Conservation (phyloP, 352 stramenopile species). For the Pythium phragmiticola region DNA sequence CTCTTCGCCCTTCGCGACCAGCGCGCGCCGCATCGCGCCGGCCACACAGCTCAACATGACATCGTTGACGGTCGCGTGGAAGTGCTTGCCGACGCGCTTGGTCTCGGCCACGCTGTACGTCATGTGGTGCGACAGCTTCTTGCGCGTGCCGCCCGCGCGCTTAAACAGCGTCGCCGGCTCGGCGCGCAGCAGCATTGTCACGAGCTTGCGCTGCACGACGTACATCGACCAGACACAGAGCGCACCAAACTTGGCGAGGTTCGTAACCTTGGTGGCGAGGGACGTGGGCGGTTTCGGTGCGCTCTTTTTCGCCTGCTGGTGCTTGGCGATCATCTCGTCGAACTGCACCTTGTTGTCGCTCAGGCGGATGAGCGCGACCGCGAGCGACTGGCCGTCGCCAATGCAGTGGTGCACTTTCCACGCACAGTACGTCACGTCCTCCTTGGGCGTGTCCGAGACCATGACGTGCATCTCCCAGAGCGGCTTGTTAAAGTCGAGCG, state of each 20-base stretch:
- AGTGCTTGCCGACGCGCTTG: constrained; percentile 71
- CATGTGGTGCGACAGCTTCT: constrained; percentile 73
- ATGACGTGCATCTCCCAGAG: constrained; percentile 80
- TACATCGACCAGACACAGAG: constrained; percentile 56
- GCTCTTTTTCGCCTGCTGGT: constrained; percentile 31
- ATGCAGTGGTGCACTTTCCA: constrained; percentile 84
- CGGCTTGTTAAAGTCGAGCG: constrained; percentile 63
- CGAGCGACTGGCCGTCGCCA: constrained; percentile 65
- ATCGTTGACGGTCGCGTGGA: constrained; percentile 72
- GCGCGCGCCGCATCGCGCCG: constrained; percentile 69
- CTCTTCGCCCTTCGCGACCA: constrained; percentile 36
- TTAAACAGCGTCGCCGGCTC: constrained; percentile 75
- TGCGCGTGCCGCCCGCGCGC: constrained; percentile 47
- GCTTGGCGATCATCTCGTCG: constrained; percentile 59
- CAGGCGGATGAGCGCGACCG: constrained; percentile 61
- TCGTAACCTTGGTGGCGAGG: constrained; percentile 25
- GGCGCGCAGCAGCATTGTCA: constrained; percentile 40
- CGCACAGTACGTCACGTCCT: constrained; percentile 41
- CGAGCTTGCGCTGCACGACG: constrained; percentile 56
- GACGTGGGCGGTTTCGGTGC: constrained; percentile 36
- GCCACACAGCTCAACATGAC: constrained; percentile 80
- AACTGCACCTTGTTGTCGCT: constrained; percentile 71
- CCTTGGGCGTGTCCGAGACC: constrained; percentile 28
- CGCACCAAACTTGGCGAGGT: constrained; percentile 31
- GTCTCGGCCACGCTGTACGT: constrained; percentile 67